A percentile compares a stretch with the other conserved stretches of the same genome.
phyloP scores from a whole-genome alignment of 2,329 filamentous ascomycete species.

The Penicillium expansum region DNA sequence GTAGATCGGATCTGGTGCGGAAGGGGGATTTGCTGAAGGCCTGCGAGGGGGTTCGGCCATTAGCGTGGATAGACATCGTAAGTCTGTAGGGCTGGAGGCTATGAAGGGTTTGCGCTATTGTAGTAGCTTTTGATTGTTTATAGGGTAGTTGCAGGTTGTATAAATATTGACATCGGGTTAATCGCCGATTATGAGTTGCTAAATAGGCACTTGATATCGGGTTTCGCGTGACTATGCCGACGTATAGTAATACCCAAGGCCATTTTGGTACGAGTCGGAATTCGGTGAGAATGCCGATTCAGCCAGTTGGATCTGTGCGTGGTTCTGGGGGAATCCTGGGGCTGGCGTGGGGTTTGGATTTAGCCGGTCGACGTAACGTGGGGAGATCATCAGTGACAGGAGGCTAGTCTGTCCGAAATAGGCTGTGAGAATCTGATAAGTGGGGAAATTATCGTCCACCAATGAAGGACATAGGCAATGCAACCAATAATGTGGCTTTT shows the following conservation, averaged over 20 bases:
- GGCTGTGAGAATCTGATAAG: not conserved
- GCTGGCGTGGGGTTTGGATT: conserved; percentile 3
- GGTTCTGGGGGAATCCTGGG: not conserved
- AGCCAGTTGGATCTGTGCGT: not conserved
- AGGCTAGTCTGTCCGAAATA: not conserved
- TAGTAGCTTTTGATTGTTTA: not conserved
- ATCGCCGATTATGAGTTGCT: not conserved
- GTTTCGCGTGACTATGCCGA: not conserved
- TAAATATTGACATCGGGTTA: not conserved
- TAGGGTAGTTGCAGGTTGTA: not conserved
- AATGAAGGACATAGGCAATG: not conserved
- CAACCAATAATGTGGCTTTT: not conserved
- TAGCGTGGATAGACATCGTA: conserved; percentile 32
- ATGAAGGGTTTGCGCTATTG: not conserved
- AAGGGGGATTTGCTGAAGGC: conserved; percentile 29
- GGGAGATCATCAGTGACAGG: not conserved
- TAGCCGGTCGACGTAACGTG: conserved; percentile 6
- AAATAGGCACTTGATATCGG: not conserved
- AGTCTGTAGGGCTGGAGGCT: not conserved
- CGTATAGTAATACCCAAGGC: not conserved
- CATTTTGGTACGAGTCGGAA: not conserved
- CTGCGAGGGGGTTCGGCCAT: conserved; percentile 30
- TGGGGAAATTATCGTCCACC: conserved; percentile 9
- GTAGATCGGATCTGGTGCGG: conserved; percentile 42
- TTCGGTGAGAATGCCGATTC: conserved; percentile 8